Evolutionary conservation across 345 rosid species (phyloP).

Genomic region (Gynandropsis gynandra): DNA sequence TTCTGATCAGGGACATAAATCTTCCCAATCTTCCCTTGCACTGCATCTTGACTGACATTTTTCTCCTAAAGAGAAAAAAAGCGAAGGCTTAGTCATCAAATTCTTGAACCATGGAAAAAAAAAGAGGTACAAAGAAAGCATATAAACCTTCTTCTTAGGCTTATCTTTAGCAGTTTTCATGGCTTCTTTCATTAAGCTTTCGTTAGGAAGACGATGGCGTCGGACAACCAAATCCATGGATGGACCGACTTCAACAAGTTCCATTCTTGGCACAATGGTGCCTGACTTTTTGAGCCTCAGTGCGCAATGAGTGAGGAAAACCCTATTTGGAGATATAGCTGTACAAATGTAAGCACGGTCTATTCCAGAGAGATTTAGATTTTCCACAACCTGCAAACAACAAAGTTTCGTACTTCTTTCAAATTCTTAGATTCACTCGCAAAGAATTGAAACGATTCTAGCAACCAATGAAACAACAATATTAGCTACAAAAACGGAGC

Average conservation of each 20-base stretch:
- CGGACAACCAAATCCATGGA: conserved; percentile 89
- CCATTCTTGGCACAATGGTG: conserved; percentile 76
- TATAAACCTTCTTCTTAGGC: conserved; percentile 77
- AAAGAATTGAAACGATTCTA: neutral
- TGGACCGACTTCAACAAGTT: conserved; percentile 90
- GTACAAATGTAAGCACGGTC: conserved; percentile 82
- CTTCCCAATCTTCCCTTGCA: conserved; percentile 62
- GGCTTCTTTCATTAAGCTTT: conserved; percentile 69
- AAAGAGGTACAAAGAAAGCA: neutral
- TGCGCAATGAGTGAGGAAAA: conserved; percentile 73
- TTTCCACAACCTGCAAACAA: conserved; percentile 70
- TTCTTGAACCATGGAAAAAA: neutral
- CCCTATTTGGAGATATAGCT: conserved; percentile 62
- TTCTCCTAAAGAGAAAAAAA: conserved; percentile 42
- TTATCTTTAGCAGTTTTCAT: conserved; percentile 64
- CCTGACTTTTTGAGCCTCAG: conserved; percentile 84
- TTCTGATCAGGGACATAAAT: conserved; percentile 91
- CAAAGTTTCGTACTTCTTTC: conserved; percentile 11
- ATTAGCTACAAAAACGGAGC: neutral
- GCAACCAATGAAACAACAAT: neutral
- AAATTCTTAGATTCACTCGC: neutral
- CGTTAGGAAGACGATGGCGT: conserved; percentile 90
- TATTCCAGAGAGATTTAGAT: conserved; percentile 72
- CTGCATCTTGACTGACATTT: conserved; percentile 58
- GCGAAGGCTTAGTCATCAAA: neutral